Evolutionary conservation across 2,329 filamentous ascomycete genomes (phyloP), one percentile per base, ranked within the genome.

Genomic region (Penicillium fuscoglaucum): DNA sequence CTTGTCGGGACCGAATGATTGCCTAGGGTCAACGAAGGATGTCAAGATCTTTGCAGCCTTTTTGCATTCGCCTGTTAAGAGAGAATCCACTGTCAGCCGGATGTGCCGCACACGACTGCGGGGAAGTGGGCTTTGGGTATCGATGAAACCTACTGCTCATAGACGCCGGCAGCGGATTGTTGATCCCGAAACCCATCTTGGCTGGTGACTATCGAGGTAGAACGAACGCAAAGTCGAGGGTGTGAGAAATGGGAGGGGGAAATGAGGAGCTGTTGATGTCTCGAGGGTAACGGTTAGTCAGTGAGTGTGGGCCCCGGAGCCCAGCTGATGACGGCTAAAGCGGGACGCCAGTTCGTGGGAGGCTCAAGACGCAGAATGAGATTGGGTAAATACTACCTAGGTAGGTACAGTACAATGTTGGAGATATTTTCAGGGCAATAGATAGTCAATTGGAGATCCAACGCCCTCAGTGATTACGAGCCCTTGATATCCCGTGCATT

Each of bases 21-120:
- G 93, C 72, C 88, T 86, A 21, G 95, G 95, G 74, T 98, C 95
- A 74, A 98, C 85, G 75, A 99, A 99, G 13, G 93, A 96, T 46
- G 90, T 86, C 67, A 99, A 85, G 71, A 98, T 98, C 82, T 96
- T 96, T 73, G 90, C 90, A 74, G 92, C 95, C 79, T 99, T 99
- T 77, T 90, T 95, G 80, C 95, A 98, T 81, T 99, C 95, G 81
- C 91, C 93, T 97, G 77, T 67, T 58, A 49, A 66, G 58, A 50
- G 58, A 56, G 65, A 51, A 57, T 53, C 52, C 52, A 69, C 74
- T 60, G 74, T 76, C 71, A 74, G 70, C 67, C 65, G 59, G 56
- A 57, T 44, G 58, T 52, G 58, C 64, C 63, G 62, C 63, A 46
- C 56, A 52, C 58, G 57, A 70, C 64, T 74, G 72, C 70, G 72